Base-by-base conservation (phyloP, 306 rosid genomes). In the Cucurbita ficifolia region DNA sequence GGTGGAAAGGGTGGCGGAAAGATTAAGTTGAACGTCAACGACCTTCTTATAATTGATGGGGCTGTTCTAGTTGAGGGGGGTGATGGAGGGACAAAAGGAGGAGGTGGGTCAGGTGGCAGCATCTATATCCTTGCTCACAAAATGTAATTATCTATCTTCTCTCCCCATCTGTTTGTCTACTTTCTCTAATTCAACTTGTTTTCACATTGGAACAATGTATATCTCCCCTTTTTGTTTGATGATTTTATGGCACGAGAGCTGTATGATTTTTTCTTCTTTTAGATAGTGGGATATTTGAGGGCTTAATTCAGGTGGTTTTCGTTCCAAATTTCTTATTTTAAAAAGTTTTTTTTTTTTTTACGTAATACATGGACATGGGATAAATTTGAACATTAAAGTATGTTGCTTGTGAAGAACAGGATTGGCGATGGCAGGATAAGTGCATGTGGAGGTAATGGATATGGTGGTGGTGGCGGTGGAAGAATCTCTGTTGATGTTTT, bases 51-150 rank as follows among this genome's bases (percentile, higher is more conserved):
- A 84, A 82, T 91, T 87, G 88, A 95, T 76, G 99, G 96, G 1
- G 76, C 49, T 76, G 75, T 89, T 82, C 83, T 89, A 82, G 99
- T 91, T 21, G 96, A 95, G 36, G 99, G 99, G 18, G 97, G 88
- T 14, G 82, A 81, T 72, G 99, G 92, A 59, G 99, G 97, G 64
- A 50, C 78, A 51, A 85, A 82, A 65, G 99, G 99, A 14, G 99
- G 99, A 50, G 99, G 99, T 68, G 99, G 99, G 79, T 95, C 99
- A 17, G 99, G 96, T 68, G 99, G 99, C 84, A 91, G 99, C 77
- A 83, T 91, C 85, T 84, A 84, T 86, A 89, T 95, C 94, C 84
- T 75, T 78, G 99, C 91, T 80, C 70, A 77, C 75, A 91, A 86
- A 87, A 91, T 95, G 99, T 95, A 86, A 86, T 80, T 42, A 72